Evolutionary conservation across 106 monocot genomes (phyloP).

Genomic region (Acorus calamus): DNA sequence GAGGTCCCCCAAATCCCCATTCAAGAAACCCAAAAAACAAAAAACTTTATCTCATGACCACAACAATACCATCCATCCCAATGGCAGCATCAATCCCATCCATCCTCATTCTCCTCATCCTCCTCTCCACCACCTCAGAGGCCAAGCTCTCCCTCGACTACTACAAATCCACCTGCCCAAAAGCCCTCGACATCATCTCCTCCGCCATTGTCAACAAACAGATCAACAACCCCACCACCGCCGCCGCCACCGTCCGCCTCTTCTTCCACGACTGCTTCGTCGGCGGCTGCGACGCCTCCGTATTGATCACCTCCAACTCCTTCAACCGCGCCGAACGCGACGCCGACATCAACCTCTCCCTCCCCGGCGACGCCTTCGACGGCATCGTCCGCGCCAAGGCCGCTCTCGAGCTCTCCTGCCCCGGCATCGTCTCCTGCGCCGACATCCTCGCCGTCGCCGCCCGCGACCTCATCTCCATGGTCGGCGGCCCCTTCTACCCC

Average conservation of each 20-base stretch:
- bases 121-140: not conserved
- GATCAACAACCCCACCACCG: conserved; percentile 38
- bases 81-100: not conserved
- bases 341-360: conserved; percentile 55
- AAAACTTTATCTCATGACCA: not conserved
- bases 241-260: conserved; percentile 44
- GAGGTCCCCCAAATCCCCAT: not conserved
- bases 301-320: conserved; percentile 39
- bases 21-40: not conserved
- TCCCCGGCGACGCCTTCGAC: conserved; percentile 60
- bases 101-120: not conserved
- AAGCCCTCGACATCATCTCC: conserved; percentile 20
- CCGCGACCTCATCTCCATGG: conserved; percentile 48
- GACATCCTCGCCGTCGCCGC: conserved; percentile 57
- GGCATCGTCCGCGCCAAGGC: conserved; percentile 46
- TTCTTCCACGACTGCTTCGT: conserved; percentile 88
- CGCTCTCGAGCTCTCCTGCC: conserved; percentile 51
- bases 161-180: conserved; percentile 37
- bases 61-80: too few species aligned
- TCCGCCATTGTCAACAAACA: conserved; percentile 26
- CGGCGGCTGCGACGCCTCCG: conserved; percentile 61
- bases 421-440: conserved; percentile 56
- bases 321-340: conserved; percentile 32
- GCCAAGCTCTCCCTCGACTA: conserved; percentile 11
- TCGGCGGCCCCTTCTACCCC: conserved; percentile 57